These are phyloP conservation scores for Leishmania guyanensis DNA, from an alignment of 208 protist species.

Conservation along the genomic window DNA sequence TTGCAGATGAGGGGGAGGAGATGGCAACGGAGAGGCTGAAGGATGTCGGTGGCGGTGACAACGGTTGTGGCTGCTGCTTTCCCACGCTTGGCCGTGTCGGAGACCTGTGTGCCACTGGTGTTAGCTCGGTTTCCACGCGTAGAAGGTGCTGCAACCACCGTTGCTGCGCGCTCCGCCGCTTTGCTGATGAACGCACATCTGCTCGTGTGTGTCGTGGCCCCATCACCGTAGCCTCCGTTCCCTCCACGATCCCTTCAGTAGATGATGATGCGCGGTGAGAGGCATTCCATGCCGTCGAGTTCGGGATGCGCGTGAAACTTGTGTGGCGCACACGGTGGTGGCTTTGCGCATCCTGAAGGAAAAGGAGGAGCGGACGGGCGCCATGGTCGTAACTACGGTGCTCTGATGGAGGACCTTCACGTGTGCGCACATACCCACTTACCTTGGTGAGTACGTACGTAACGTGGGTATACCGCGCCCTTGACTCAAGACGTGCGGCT, in stretches of 20 bases:
- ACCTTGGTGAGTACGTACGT: background rate
- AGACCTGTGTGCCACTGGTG: background rate
- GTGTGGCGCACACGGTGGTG: background rate
- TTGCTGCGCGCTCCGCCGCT: background rate
- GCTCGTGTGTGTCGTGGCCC: background rate
- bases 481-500: background rate
- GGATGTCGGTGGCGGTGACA: conserved; percentile 7
- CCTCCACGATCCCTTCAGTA: background rate
- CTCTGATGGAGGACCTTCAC: background rate
- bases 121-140: conserved; percentile 6
- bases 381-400: background rate
- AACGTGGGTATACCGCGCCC: background rate
- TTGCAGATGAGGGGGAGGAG: conserved; percentile 10
- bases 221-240: background rate
- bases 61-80: background rate
- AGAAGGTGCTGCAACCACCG: conserved; percentile 12
- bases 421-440: background rate
- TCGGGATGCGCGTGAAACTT: background rate
- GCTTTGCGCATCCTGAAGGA: background rate
- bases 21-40: conserved; percentile 23
- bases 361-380: background rate
- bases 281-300: background rate
- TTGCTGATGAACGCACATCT: background rate
- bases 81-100: background rate
- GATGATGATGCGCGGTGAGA: background rate